Base-by-base conservation (phyloP, 75 land plant species). In the Ceratopteris richardii region DNA sequence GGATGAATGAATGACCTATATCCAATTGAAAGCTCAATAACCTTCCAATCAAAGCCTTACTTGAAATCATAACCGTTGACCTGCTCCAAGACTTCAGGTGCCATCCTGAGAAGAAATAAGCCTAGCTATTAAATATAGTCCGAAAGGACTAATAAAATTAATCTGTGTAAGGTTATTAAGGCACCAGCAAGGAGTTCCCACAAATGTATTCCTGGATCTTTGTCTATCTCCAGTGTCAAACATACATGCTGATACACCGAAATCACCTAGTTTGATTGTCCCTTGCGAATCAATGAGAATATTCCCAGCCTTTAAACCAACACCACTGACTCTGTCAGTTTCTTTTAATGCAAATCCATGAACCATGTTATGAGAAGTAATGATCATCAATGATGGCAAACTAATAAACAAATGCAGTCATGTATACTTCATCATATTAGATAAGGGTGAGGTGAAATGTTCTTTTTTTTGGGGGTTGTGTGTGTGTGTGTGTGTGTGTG, bases 71-170 rank as follows among this genome's bases (percentile, higher is more conserved):
- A 90, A 51, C 98, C 98, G 65, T 81, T 77, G 23, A 80, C 27
- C 62, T 81, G 98, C 75, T 94, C 96, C 96, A 94, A 83, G 17
- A 94, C 98, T 71, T 94, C 98, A 31, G 98, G 98, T 37, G 98
- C 98, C 98, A 94, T 94, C 98, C 98, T 93, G 67, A 37, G 63
- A 52, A 3, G 25, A 16, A 30, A 22, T 30, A 40, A 1, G 25
- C 25, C 7, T 52, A 28, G 28, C 4, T 24, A 52, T 52, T 2
- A 24, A 2, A 52, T 52, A 28, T 1, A 57, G 23, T 28, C 23
- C 4, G 2, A n/a, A 54, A 54, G 23, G n/a, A n/a, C n/a, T n/a
- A 54, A 3, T 11, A 28, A 30, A 2, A 17, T 2, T 21, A 46
- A 46, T 6, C 22, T 46, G 22, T 18, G 22, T 14, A 46, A 46